phyloP scores from a whole-genome alignment of 495 filamentous ascomycete genomes.

The Elasticomyces elasticus region DNA sequence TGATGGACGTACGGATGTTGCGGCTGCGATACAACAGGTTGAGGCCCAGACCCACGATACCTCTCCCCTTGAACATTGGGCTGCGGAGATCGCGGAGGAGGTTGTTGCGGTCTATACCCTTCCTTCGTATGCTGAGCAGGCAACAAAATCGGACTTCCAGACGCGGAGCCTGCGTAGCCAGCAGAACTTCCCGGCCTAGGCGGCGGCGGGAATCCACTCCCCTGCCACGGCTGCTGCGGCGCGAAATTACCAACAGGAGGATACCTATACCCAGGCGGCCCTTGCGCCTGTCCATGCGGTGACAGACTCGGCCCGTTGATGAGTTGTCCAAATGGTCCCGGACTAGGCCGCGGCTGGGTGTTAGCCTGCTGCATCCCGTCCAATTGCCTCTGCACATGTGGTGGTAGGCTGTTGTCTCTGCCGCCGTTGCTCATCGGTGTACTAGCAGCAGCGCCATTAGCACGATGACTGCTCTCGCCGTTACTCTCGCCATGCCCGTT shows the following conservation, averaged over 20 bases:
- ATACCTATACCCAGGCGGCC: conserved; percentile 14
- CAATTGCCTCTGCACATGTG: conserved; percentile 18
- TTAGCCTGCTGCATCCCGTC: conserved; percentile 22
- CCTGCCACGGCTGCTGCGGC: conserved; percentile 19
- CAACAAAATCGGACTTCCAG: conserved; percentile 2
- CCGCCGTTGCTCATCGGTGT: conserved; percentile 29
- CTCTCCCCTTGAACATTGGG: no score
- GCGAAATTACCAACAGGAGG: conserved; percentile 20
- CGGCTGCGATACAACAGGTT: no score
- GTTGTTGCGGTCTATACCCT: conserved; percentile 4
- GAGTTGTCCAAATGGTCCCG: conserved; percentile 17
- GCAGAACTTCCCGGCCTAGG: conserved; percentile 5
- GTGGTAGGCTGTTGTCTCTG: conserved; percentile 9
- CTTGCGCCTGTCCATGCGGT: conserved; percentile 28
- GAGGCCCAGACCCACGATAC: no score
- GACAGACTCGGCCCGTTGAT: conserved; percentile 32
- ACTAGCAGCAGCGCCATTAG: conserved; percentile 21
- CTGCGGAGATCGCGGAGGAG: no score
- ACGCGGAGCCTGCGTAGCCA: conserved; percentile 12
- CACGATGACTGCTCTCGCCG: background rate
- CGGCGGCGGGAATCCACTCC: conserved; percentile 8
- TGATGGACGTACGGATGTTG: no score
- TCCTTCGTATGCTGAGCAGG: background rate
- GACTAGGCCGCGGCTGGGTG: conserved; percentile 8
- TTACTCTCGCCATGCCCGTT: no score